These are phyloP conservation scores for Candida krabiensis DNA, from an alignment of 805 yeast species.

Conservation along the genomic window DNA sequence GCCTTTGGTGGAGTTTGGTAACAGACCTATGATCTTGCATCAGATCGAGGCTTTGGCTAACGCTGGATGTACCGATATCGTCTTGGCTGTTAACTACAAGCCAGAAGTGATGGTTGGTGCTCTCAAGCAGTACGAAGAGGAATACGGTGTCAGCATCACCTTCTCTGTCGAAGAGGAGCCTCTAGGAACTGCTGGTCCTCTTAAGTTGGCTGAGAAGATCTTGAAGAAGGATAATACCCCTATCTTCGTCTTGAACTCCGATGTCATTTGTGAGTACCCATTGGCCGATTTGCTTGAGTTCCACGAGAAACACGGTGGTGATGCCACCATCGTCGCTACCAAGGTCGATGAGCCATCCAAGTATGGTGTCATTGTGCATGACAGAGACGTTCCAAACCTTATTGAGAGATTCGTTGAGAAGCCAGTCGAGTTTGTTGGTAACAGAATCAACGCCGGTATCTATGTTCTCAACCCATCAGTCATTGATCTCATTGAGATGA, in stretches of 20 bases:
- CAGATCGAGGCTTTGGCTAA: slow-evolving; percentile 97
- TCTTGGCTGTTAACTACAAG: slow-evolving; percentile 97
- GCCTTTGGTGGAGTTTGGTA: slow-evolving; percentile 96
- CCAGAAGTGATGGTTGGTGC: slow-evolving; percentile 99
- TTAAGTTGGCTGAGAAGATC: slow-evolving; percentile 92
- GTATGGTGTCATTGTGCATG: slow-evolving; percentile 99
- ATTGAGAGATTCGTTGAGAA: slow-evolving; percentile 99
- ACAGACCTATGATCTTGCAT: slow-evolving; percentile 98
- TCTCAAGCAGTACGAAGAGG: slow-evolving; percentile 88
- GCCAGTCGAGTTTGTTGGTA: slow-evolving; percentile 99
- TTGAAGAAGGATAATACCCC: slow-evolving; percentile 94
- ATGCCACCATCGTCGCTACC: slow-evolving; percentile 98
- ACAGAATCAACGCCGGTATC: slow-evolving; percentile 99
- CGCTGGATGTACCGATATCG: slow-evolving; percentile 99
- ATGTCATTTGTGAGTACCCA: slow-evolving; percentile 98
- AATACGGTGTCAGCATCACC: slow-evolving; percentile 91
- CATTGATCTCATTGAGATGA: slow-evolving; percentile 92
- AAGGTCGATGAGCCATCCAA: slow-evolving; percentile 99
- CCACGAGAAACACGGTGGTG: slow-evolving; percentile 96
- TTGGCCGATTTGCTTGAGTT: slow-evolving; percentile 86
- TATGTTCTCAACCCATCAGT: slow-evolving; percentile 97
- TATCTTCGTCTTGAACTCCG: slow-evolving; percentile 96
- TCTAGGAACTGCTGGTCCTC: slow-evolving; percentile 98
- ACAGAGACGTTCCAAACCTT: slow-evolving; percentile 90
- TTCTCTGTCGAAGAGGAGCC: slow-evolving; percentile 99